Evolutionary conservation across 306 rosid genomes (phyloP), one percentile per base, ranked within the genome.

Genomic region (Glycyrrhiza uralensis): DNA sequence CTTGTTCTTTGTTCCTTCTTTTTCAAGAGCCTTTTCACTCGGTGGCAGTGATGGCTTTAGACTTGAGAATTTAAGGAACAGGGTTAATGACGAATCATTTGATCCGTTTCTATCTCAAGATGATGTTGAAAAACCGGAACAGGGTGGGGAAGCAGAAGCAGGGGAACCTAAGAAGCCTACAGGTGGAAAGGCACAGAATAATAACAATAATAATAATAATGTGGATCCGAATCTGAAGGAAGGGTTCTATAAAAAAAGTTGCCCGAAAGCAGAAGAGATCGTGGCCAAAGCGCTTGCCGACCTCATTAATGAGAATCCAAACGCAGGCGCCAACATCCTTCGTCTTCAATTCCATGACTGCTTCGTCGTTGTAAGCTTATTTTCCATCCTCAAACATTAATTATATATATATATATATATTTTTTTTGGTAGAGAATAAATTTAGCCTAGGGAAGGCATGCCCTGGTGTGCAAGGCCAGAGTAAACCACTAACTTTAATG

Each of bases 311-410:
- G 1, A 0, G 0, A 78, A 93, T 64, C 85, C 62, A 26, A 12
- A 36, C 1, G 72, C 77, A 3, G 19, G 82, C 1, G 81, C 88
- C 15, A 60, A 19, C 58, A 4, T 93, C 71, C 0, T 93, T 18
- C 90, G 98, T 69, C 88, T 88, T 17, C 71, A 74, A 1, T 90
- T 87, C 84, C 97, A 90, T 15, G 97, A 93, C 26, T 93, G 97
- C 80, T 85, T 88, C 35, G 93, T 93, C 10, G 80, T 46, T 36
- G 96, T 92, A 77, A 81, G 83, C 7, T 30, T 54, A 66, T 33
- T n/a, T n/a, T 38, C 30, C 19, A 14, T 24, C 41, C 15, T 6
- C 39, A 6, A 33, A 33, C 39, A 33, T 33, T n/a, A n/a, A n/a
- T n/a, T n/a, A n/a, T n/a, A n/a, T n/a, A n/a, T n/a, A n/a, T n/a